A percentile compares a stretch with the other conserved stretches of the same genome.
Conservation (phyloP, 768 basidiomycete genomes). For the Hygrocybe punicea region DNA sequence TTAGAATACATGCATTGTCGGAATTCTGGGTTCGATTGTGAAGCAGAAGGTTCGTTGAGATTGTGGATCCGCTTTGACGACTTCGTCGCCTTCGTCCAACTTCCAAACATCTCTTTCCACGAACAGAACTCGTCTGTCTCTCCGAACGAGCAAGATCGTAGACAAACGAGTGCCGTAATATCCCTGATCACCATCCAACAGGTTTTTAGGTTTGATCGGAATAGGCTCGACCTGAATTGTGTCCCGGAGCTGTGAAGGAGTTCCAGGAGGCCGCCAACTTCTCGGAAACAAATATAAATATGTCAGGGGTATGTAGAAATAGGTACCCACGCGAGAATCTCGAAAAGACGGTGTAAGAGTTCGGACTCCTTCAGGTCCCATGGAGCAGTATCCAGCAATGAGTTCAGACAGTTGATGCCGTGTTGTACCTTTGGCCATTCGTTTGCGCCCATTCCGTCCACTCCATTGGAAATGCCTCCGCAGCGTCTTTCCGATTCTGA, state of each 20-base stretch:
- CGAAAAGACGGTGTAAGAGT: slow-evolving; percentile 58
- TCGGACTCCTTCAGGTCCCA: slow-evolving; percentile 45
- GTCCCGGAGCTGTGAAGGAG: slow-evolving; percentile 54
- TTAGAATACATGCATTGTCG: neutral
- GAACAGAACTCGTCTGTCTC: slow-evolving; percentile 58
- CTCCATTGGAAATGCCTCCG: slow-evolving; percentile 72
- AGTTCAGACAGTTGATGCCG: slow-evolving; percentile 48
- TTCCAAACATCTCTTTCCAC: slow-evolving; percentile 71
- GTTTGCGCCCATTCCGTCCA: slow-evolving; percentile 58
- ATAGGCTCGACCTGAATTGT: slow-evolving; percentile 66
- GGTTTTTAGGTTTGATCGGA: slow-evolving; percentile 30
- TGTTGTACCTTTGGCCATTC: slow-evolving; percentile 74
- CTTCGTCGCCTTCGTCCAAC: slow-evolving; percentile 38
- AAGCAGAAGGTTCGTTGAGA: slow-evolving; percentile 55
- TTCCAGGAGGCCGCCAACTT: slow-evolving; percentile 47
- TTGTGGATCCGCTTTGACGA: slow-evolving; percentile 35
- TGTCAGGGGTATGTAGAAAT: slow-evolving; percentile 23
- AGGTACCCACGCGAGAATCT: slow-evolving; percentile 63
- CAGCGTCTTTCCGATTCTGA: slow-evolving; percentile 44
- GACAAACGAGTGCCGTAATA: slow-evolving; percentile 71
- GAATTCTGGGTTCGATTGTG: slow-evolving; percentile 21
- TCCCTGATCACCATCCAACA: slow-evolving; percentile 11
- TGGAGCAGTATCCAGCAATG: slow-evolving; percentile 39
- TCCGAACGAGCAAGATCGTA: slow-evolving; percentile 64
- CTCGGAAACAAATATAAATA: slow-evolving; percentile 25